Evolutionary conservation across 164 flowering plant species (phyloP).

Genomic region (Magnolia changhungtana): DNA sequence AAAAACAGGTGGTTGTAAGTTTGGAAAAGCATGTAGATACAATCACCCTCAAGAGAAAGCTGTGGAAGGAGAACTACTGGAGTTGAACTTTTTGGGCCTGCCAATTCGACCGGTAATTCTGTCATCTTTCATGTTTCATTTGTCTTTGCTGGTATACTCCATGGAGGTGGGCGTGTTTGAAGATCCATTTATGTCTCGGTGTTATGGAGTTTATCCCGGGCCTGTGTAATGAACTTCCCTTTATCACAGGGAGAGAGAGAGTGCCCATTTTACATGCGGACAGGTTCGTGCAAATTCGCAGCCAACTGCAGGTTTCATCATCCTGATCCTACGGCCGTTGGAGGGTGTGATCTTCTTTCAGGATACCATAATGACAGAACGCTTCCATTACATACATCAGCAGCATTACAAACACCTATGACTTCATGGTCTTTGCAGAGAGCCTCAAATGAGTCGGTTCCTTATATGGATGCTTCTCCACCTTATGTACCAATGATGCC

Average conservation of each 20-base stretch:
- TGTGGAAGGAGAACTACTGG: conserved; percentile 26
- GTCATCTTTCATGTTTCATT: not conserved
- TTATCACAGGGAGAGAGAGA: conserved; percentile 77
- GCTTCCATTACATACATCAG: conserved; percentile 22
- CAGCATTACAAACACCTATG: conserved; percentile 33
- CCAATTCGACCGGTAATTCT: conserved; percentile 78
- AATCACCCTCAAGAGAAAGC: conserved; percentile 50
- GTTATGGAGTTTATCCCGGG: not conserved
- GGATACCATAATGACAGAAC: too few relatives aligned
- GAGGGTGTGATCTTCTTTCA: conserved; percentile 27
- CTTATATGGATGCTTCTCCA: conserved; percentile 13
- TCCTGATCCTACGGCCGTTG: conserved; percentile 74
- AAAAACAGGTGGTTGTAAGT: conserved; percentile 75
- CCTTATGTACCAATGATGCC: conserved; percentile 4
- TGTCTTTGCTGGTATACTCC: not conserved
- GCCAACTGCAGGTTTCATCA: conserved; percentile 85
- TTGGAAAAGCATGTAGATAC: conserved; percentile 71
- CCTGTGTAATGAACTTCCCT: not conserved
- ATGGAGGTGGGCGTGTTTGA: not conserved
- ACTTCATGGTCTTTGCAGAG: conserved; percentile 61
- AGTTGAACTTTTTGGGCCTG: conserved; percentile 76
- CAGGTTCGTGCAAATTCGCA: conserved; percentile 88
- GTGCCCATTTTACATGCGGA: conserved; percentile 86
- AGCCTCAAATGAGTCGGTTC: conserved; percentile 42
- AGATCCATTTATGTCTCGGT: conserved; percentile 1